These are phyloP conservation scores for Myotisia sp. DNA, from an alignment of 2,329 filamentous ascomycete genomes.

Conservation along the genomic window DNA sequence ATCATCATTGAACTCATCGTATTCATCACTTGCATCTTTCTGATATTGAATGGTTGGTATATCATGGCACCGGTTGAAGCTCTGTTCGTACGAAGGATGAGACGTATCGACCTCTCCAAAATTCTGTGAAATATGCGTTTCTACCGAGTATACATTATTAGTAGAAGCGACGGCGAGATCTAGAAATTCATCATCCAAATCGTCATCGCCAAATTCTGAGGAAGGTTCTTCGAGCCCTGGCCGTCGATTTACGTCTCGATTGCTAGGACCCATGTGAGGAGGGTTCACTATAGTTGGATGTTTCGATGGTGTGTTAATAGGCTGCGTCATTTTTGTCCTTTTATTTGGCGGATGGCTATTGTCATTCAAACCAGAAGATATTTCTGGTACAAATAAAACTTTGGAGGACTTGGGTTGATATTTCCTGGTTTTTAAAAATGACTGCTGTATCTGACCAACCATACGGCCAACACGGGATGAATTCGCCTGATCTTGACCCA, in stretches of 20 bases:
- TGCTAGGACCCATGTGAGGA: not conserved
- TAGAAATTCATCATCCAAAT: slow-evolving; percentile 33
- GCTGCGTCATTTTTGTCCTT: slow-evolving; percentile 6
- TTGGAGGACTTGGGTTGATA: slow-evolving; percentile 25
- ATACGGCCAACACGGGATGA: slow-evolving; percentile 41
- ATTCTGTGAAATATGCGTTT: too few relatives aligned
- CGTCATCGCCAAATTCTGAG: slow-evolving; percentile 36
- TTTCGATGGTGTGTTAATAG: slow-evolving; percentile 17
- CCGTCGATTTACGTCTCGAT: not conserved
- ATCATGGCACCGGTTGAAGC: too few relatives aligned
- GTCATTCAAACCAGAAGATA: slow-evolving; percentile 19
- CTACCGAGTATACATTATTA: slow-evolving; percentile 6
- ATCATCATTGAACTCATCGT: slow-evolving; percentile 34
- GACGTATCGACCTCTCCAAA: too few relatives aligned
- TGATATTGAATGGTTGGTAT: too few relatives aligned
- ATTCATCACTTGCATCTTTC: slow-evolving; percentile 3
- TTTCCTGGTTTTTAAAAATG: slow-evolving; percentile 24
- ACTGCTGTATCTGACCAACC: slow-evolving; percentile 50
- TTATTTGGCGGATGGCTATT: slow-evolving; percentile 22
- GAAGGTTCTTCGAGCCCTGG: slow-evolving; percentile 15
- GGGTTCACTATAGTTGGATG: too few relatives aligned
- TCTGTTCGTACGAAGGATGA: too few relatives aligned
- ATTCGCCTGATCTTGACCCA: slow-evolving; percentile 25
- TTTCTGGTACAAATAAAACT: slow-evolving; percentile 31
- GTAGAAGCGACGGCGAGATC: slow-evolving; percentile 17